Evolutionary conservation across 345 rosid species (phyloP).

Genomic region (Moricandia arvensis): DNA sequence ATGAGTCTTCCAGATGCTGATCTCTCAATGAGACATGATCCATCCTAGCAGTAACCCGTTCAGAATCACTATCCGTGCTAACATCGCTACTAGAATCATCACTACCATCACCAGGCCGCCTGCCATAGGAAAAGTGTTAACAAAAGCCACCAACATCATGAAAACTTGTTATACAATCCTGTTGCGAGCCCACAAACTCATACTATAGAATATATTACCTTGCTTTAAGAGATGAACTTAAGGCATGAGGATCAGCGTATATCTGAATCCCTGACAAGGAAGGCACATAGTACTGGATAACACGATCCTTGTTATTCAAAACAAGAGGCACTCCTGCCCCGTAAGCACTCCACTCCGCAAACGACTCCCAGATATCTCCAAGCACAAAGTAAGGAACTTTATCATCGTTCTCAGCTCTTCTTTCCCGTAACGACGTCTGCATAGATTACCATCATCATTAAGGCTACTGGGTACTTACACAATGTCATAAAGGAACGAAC

Average conservation of each 20-base stretch:
- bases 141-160: not conserved
- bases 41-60: constrained; percentile 59
- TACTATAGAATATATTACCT: constrained; percentile 44
- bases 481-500: not conserved
- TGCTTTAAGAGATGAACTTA: constrained; percentile 40
- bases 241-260: constrained; percentile 46
- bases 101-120: constrained; percentile 65
- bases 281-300: constrained; percentile 70
- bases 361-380: constrained; percentile 84
- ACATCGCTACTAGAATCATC: constrained; percentile 82
- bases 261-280: constrained; percentile 71
- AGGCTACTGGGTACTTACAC: not conserved
- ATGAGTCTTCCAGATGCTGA: constrained; percentile 50
- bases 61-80: constrained; percentile 70
- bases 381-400: constrained; percentile 53
- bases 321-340: constrained; percentile 70
- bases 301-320: constrained; percentile 48
- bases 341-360: constrained; percentile 78
- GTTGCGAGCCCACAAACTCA: too few relatives aligned
- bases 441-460: not conserved
- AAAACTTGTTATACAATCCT: too few relatives aligned
- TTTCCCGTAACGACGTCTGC: constrained; percentile 47
- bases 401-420: constrained; percentile 35
- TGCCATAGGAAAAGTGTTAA: constrained; percentile 14
- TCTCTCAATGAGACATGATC: constrained; percentile 55